Evolutionary conservation across 768 basidiomycete species (phyloP).

Genomic region (Hericium coralloides): DNA sequence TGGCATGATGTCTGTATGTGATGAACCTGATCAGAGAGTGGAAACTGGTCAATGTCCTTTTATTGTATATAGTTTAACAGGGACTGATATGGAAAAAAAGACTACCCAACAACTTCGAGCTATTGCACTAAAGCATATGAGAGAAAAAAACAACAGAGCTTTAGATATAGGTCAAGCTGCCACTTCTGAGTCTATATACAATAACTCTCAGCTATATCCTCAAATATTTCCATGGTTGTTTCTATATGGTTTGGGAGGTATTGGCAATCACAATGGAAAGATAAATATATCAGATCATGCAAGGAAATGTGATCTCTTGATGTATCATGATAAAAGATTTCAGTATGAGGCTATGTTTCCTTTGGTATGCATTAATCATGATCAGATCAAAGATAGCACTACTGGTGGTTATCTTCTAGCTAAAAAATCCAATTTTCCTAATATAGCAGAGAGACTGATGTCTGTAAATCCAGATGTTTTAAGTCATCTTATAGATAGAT

Average conservation of each 20-base stretch:
- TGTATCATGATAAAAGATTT: conserved; percentile 34
- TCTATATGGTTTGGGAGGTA: conserved; percentile 30
- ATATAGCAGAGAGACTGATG: conserved; percentile 2
- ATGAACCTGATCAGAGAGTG: conserved; percentile 24
- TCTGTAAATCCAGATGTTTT: conserved; percentile 2
- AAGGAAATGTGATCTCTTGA: conserved; percentile 19
- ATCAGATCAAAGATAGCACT: conserved; percentile 25
- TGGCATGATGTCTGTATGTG: conserved; percentile 14
- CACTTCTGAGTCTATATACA: conserved; percentile 22
- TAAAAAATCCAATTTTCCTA: neutral
- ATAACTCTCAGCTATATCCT: conserved; percentile 28
- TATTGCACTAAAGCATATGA: conserved; percentile 21
- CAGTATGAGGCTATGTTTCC: conserved; percentile 29
- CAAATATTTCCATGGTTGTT: conserved; percentile 34
- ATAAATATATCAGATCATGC: conserved; percentile 18
- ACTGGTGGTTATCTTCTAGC: conserved; percentile 18
- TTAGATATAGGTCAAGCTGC: conserved; percentile 23
- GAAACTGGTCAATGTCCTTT: conserved; percentile 26
- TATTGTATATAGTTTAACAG: conserved; percentile 28
- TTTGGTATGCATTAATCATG: conserved; percentile 30
- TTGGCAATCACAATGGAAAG: conserved; percentile 15
- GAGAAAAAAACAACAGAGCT: conserved; percentile 15
- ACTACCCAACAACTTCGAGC: conserved; percentile 7
- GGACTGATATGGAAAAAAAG: conserved; percentile 12
- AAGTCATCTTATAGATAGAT: neutral